phyloP scores from a whole-genome alignment of 352 stramenopile species.

The Globisporangium emineosum region DNA sequence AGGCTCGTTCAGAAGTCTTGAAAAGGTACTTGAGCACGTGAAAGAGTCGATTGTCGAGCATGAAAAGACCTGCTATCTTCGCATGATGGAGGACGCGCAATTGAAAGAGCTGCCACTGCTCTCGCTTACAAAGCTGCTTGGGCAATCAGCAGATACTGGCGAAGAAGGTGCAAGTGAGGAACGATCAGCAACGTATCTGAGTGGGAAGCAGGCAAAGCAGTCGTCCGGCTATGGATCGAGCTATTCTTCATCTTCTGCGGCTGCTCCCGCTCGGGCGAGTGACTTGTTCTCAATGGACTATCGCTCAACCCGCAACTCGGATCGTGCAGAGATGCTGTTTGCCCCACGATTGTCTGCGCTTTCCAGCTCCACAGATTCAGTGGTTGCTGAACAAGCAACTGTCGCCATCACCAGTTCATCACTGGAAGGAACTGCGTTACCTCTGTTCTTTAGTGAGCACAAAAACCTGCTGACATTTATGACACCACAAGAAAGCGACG shows the following conservation, averaged over 20 bases:
- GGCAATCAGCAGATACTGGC: not conserved
- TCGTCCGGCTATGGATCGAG: constrained; percentile 13
- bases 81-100: constrained; percentile 59
- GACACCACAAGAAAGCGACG: constrained; percentile 24
- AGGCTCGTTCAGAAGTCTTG: constrained; percentile 60
- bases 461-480: constrained; percentile 55
- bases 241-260: constrained; percentile 7
- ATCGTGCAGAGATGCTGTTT: constrained; percentile 65
- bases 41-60: constrained; percentile 55
- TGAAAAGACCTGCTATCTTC: constrained; percentile 75
- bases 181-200: constrained; percentile 39
- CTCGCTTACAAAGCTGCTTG: constrained; percentile 46
- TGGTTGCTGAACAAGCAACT: not conserved
- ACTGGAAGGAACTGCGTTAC: constrained; percentile 41
- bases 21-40: constrained; percentile 55
- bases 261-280: constrained; percentile 56
- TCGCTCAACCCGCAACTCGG: constrained; percentile 21
- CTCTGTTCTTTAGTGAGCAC: constrained; percentile 58
- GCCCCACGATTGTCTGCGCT: constrained; percentile 19
- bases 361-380: not conserved
- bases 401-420: not conserved
- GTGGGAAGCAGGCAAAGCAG: constrained; percentile 26
- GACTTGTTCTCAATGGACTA: constrained; percentile 76
- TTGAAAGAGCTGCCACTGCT: constrained; percentile 50
- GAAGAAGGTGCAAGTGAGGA: constrained; percentile 21